Evolutionary conservation across 169 alveolate species (phyloP).

Genomic region (Plasmodium inui): DNA sequence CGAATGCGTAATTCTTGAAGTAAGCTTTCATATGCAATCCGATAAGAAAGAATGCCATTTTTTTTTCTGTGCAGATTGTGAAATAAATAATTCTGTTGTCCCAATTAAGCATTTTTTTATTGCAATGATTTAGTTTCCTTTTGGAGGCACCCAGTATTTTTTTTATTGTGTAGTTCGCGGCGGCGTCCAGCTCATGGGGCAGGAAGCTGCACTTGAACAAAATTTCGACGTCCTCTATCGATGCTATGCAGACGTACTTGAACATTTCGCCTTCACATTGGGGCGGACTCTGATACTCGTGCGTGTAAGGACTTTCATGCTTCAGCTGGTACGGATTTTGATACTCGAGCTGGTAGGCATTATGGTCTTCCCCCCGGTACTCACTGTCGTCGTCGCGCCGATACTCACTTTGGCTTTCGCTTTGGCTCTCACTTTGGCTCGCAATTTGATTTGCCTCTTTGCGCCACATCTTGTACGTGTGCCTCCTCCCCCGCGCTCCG

Average conservation of each 20-base stretch:
- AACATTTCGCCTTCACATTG: conserved; percentile 8
- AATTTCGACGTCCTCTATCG: conserved; percentile 51
- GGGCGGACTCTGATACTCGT: neutral
- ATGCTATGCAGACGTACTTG: conserved; percentile 69
- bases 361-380: neutral
- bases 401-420: neutral
- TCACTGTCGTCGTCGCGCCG: neutral
- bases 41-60: conserved; percentile 60
- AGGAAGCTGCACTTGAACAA: conserved; percentile 34
- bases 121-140: conserved; percentile 51
- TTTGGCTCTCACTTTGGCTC: neutral
- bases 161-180: conserved; percentile 45
- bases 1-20: conserved; percentile 65
- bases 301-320: neutral
- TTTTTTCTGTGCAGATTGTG: conserved; percentile 60
- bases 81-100: conserved; percentile 53
- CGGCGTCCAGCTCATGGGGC: conserved; percentile 19
- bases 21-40: conserved; percentile 44
- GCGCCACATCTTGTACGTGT: neutral
- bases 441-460: neutral
- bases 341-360: neutral
- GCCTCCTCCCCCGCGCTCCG: neutral
- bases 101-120: conserved; percentile 71
- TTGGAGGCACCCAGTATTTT: conserved; percentile 50
- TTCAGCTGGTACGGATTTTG: neutral